phyloP scores from a whole-genome alignment of 495 filamentous ascomycete genomes.

The Hypoxylon trugodes region DNA sequence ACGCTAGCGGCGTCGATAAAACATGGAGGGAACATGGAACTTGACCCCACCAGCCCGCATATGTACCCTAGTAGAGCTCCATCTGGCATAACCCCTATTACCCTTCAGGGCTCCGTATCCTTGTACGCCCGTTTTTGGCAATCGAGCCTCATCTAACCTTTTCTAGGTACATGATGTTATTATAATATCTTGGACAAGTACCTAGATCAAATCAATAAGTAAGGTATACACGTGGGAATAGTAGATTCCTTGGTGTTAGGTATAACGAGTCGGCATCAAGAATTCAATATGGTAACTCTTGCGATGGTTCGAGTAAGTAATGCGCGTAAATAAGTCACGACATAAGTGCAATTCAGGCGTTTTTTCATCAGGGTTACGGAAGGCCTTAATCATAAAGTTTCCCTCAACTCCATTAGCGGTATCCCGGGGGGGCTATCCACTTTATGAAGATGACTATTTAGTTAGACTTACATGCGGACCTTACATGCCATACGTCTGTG shows the following conservation, averaged over 20 bases:
- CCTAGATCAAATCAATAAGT: too few species aligned
- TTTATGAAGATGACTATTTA: conserved; percentile 27
- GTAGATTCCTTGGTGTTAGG: background rate
- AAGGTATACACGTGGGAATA: too few species aligned
- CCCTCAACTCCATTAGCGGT: conserved; percentile 20
- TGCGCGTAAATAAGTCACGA: background rate
- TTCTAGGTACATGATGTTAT: background rate
- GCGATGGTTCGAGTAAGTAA: background rate
- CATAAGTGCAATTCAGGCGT: background rate
- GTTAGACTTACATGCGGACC: conserved; percentile 32
- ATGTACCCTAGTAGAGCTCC: conserved; percentile 1
- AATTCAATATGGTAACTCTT: conserved; percentile 4
- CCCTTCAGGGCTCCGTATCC: conserved; percentile 21
- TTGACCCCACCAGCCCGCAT: conserved; percentile 20
- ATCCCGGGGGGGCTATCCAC: conserved; percentile 2
- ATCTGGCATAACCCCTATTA: conserved; percentile 6
- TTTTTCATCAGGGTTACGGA: conserved; percentile 28
- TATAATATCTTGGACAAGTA: too few species aligned
- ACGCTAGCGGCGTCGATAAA: conserved; percentile 38
- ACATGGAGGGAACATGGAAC: conserved; percentile 33
- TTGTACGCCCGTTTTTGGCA: conserved; percentile 23
- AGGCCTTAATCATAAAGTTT: conserved; percentile 26
- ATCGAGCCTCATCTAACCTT: conserved; percentile 33
- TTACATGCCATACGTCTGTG: conserved; percentile 34
- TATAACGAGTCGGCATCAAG: background rate